phyloP scores from a whole-genome alignment of 306 rosid genomes.

The Cucurbita pepo region DNA sequence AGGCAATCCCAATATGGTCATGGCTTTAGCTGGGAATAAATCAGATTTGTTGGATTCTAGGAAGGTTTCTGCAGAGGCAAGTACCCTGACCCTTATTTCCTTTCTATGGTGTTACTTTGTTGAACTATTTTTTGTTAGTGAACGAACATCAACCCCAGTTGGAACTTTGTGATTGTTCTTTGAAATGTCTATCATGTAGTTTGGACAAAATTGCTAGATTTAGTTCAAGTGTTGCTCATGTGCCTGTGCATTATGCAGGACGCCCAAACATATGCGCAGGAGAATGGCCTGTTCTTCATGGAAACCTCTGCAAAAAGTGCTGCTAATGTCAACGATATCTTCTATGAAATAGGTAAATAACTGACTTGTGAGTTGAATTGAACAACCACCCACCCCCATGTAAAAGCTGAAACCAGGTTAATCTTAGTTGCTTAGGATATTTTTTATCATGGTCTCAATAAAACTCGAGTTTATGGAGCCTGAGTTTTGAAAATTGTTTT shows the following conservation, averaged over 20 bases:
- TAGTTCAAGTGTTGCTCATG: constrained; percentile 1
- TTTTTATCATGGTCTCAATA: too few species aligned
- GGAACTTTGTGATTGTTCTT: background rate
- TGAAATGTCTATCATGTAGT: background rate
- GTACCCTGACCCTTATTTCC: background rate
- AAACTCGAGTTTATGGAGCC: background rate
- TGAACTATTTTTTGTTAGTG: background rate
- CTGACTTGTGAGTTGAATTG: background rate
- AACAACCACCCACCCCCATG: background rate
- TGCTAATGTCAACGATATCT: constrained; percentile 38
- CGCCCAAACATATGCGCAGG: constrained; percentile 46
- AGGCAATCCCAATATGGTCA: constrained; percentile 53
- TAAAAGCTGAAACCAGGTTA: background rate
- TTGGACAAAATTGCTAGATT: background rate
- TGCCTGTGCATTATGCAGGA: constrained; percentile 18
- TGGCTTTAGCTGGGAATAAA: constrained; percentile 56
- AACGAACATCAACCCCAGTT: background rate
- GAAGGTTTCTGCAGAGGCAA: constrained; percentile 43
- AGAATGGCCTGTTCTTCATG: constrained; percentile 42
- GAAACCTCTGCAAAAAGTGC: constrained; percentile 60
- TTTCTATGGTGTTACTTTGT: background rate
- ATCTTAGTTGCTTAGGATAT: background rate
- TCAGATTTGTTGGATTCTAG: constrained; percentile 38
- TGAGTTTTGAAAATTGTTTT: background rate
- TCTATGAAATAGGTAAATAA: constrained; percentile 39